Percentiles rank a stretch among this genome's conserved stretches.
Evolutionary conservation across 345 rosid species (phyloP).

Genomic region (Acer yangbiense): DNA sequence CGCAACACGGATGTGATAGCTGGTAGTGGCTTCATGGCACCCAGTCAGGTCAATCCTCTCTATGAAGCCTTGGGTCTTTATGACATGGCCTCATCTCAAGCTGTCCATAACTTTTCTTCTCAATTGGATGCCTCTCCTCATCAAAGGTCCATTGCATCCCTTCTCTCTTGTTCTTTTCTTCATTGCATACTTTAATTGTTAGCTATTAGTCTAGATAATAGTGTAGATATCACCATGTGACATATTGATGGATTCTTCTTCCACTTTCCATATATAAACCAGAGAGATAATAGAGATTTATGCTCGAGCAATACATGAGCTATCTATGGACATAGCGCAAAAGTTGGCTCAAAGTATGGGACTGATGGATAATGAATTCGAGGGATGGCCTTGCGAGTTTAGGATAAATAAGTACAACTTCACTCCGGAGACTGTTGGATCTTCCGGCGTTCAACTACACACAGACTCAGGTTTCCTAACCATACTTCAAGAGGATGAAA

Average conservation of each 20-base stretch:
- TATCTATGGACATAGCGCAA: constrained; percentile 50
- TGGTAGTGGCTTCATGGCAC: constrained; percentile 77
- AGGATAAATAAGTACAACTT: constrained; percentile 85
- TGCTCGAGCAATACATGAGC: constrained; percentile 56
- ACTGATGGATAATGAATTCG: constrained; percentile 36
- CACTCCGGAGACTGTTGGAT: constrained; percentile 63
- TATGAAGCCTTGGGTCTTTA: constrained; percentile 85
- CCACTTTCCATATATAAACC: constrained; percentile 3
- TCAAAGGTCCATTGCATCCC: constrained; percentile 52
- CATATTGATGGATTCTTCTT: neutral
- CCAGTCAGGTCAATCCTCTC: constrained; percentile 58
- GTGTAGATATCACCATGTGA: too few relatives aligned
- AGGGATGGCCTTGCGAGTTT: constrained; percentile 79
- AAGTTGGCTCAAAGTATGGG: constrained; percentile 65
- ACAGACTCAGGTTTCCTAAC: constrained; percentile 79
- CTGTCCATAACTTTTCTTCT: constrained; percentile 62
- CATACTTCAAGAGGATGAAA: constrained; percentile 80
- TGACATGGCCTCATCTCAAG: constrained; percentile 62
- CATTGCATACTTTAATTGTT: too few relatives aligned
- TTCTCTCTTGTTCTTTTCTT: too few relatives aligned
- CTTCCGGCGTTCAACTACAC: constrained; percentile 71
- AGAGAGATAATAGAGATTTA: constrained; percentile 64
- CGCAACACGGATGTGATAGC: constrained; percentile 60
- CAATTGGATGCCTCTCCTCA: constrained; percentile 63
- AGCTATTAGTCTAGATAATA: too few relatives aligned